Evolutionary conservation across 805 yeast species (phyloP).

Genomic region (Wickerhamomyces hampshirensis): DNA sequence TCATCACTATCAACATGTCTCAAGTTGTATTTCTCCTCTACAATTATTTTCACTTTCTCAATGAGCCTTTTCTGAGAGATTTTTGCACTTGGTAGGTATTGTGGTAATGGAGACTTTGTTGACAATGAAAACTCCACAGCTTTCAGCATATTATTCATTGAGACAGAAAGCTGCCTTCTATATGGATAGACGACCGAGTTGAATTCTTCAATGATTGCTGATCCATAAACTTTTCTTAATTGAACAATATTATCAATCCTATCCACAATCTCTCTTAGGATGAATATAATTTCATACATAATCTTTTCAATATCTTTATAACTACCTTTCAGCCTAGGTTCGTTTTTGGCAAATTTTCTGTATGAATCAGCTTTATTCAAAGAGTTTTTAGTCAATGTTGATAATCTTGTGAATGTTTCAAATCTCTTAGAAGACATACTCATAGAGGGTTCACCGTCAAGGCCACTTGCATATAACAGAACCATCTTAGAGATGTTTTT

Average conservation of each 20-base stretch:
- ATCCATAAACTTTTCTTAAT: conserved; percentile 38
- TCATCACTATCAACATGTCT: conserved; percentile 10
- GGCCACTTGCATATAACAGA: conserved; percentile 34
- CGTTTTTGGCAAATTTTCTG: conserved; percentile 37
- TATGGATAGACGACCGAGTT: conserved; percentile 36
- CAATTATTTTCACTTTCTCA: conserved; percentile 35
- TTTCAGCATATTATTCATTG: conserved; percentile 33
- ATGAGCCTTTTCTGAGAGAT: conserved; percentile 43
- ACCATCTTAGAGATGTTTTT: conserved; percentile 37
- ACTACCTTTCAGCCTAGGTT: conserved; percentile 44
- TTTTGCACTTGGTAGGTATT: conserved; percentile 44
- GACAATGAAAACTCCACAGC: conserved; percentile 40
- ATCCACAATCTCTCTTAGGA: conserved; percentile 41
- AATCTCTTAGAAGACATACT: conserved; percentile 28
- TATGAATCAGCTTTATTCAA: conserved; percentile 36
- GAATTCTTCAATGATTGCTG: conserved; percentile 41
- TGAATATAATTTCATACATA: conserved; percentile 40
- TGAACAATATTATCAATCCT: conserved; percentile 41
- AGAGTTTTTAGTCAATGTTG: conserved; percentile 34
- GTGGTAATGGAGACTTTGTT: conserved; percentile 45
- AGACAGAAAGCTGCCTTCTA: conserved; percentile 40
- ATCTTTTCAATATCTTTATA: conserved; percentile 35
- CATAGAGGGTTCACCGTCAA: conserved; percentile 30
- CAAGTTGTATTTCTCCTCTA: conserved; percentile 23
- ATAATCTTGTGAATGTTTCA: conserved; percentile 27